Conservation (phyloP, 2,329 filamentous ascomycete genomes). For the Pseudogymnoascus sp. region DNA sequence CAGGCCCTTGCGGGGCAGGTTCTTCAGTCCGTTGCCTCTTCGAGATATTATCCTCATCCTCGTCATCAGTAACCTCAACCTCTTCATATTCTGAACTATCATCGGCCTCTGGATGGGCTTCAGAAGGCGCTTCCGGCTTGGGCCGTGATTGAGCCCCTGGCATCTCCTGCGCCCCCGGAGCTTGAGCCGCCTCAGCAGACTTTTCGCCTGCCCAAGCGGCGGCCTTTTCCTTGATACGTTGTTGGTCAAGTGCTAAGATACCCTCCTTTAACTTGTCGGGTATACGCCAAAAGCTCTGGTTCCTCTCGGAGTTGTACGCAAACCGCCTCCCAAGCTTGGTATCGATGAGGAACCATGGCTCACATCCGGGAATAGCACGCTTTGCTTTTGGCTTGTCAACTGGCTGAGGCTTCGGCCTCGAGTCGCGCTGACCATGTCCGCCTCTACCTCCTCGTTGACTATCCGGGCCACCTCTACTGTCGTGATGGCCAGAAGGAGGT, state of each 20-base stretch:
- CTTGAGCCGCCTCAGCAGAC: conserved; percentile 24
- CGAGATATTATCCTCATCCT: conserved; percentile 39
- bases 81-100: conserved; percentile 66
- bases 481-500: conserved; percentile 20
- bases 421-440: conserved; percentile 39
- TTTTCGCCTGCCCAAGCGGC: conserved; percentile 23
- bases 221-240: conserved; percentile 55
- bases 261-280: conserved; percentile 78
- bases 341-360: conserved; percentile 86
- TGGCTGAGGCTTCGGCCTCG: conserved; percentile 55
- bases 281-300: conserved; percentile 91
- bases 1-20: conserved; percentile 34
- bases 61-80: conserved; percentile 37
- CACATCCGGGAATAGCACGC: conserved; percentile 67
- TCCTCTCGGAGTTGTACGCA: conserved; percentile 78
- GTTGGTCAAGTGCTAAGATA: conserved; percentile 64
- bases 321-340: conserved; percentile 87
- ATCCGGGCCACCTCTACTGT: conserved; percentile 34
- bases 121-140: conserved; percentile 20
- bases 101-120: conserved; percentile 34
- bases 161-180: conserved; percentile 21
- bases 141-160: conserved; percentile 15
- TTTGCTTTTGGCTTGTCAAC: conserved; percentile 75
- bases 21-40: conserved; percentile 44
- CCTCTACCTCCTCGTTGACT: conserved; percentile 42